Evolutionary conservation across 2,329 filamentous ascomycete species (phyloP).

Genomic region (Teratosphaeria gauchensis): DNA sequence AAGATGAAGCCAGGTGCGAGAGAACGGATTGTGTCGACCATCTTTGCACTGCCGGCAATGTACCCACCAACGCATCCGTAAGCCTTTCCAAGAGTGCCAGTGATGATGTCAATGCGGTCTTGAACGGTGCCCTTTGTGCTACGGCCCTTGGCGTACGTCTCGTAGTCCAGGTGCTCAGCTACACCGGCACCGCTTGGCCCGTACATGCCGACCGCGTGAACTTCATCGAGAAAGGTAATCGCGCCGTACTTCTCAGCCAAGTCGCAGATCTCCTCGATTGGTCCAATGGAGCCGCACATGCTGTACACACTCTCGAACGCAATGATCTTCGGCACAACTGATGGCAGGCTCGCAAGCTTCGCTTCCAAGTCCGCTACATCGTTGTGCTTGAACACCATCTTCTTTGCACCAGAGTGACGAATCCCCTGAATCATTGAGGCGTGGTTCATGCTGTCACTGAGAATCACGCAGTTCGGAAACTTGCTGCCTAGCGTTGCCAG

Average conservation of each 20-base stretch:
- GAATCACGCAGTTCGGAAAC: conserved; percentile 88
- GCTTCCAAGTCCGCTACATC: conserved; percentile 85
- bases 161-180: conserved; percentile 92
- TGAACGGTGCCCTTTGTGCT: conserved; percentile 72
- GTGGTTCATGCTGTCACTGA: conserved; percentile 96
- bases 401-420: conserved; percentile 90
- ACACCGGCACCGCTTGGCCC: conserved; percentile 91
- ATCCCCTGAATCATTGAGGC: conserved; percentile 99
- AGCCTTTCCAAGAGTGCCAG: conserved; percentile 91
- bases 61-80: conserved; percentile 97
- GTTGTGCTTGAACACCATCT: conserved; percentile 98
- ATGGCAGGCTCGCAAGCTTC: conserved; percentile 79
- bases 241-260: conserved; percentile 96
- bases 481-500: conserved; percentile 95
- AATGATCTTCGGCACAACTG: conserved; percentile 89
- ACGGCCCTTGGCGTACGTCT: conserved; percentile 69
- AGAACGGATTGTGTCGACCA: conserved; percentile 89
- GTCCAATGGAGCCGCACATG: conserved; percentile 96
- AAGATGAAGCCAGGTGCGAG: conserved; percentile 97
- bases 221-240: conserved; percentile 95
- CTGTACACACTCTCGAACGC: conserved; percentile 98
- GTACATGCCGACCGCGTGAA: conserved; percentile 99
- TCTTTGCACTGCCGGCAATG: conserved; percentile 76
- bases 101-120: conserved; percentile 97
- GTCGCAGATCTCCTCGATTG: conserved; percentile 92